Percentiles rank a stretch among this genome's conserved stretches.
Evolutionary conservation across 176 grass and related monocot species (phyloP).

Genomic region (Oryza meyeriana): DNA sequence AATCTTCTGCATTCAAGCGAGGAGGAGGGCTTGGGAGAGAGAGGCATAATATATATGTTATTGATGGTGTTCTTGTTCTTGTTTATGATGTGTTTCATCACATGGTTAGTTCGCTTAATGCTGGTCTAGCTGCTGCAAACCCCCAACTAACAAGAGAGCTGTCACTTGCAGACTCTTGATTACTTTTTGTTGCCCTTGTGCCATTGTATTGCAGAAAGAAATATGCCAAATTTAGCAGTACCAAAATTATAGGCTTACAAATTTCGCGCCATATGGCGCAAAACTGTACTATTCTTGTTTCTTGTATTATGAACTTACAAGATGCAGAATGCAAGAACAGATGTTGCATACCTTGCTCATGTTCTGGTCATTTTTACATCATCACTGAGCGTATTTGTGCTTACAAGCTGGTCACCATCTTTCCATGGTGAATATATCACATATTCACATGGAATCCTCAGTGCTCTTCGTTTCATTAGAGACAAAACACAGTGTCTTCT

Average conservation of each 20-base stretch:
- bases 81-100: constrained; percentile 45
- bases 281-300: constrained; percentile 36
- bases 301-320: constrained; percentile 29
- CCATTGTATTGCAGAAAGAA: constrained; percentile 51
- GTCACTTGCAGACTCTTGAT: constrained; percentile 59
- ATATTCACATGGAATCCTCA: not conserved
- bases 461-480: not conserved
- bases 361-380: not conserved
- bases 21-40: not conserved
- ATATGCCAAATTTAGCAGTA: constrained; percentile 44
- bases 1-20: constrained; percentile 37
- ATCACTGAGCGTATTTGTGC: not conserved
- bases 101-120: constrained; percentile 35
- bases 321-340: constrained; percentile 24
- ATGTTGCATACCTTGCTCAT: not conserved
- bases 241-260: constrained; percentile 50
- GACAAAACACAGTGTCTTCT: not conserved
- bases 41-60: constrained; percentile 29
- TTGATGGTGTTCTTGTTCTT: constrained; percentile 34
- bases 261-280: not conserved
- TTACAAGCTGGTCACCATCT: not conserved
- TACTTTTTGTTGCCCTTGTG: constrained; percentile 41
- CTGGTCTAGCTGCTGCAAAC: constrained; percentile 46
- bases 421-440: not conserved
- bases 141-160: constrained; percentile 66